Base-by-base conservation (phyloP, 192 early-diverging fungal species). In the Coemansia pectinata region DNA sequence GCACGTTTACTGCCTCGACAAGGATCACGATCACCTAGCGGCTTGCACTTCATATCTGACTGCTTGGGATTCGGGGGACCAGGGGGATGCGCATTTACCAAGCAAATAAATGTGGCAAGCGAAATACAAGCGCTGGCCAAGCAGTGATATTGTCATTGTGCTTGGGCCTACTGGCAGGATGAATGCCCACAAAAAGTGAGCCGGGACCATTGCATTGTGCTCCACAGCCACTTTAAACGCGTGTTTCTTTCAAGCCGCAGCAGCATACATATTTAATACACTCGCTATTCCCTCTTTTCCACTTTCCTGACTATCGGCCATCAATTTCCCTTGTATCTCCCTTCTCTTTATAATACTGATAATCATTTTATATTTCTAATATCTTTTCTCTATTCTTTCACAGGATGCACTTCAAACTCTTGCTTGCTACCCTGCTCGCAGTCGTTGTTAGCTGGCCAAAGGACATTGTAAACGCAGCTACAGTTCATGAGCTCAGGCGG, bases 351-450 rank as follows among this genome's bases (percentile, higher is more conserved):
- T 27, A 15, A 4, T 29, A 55, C 11, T 29, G 19, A 48, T 42
- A 42, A 14, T 8, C 47, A 7, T 23, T 21, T 55, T 29, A 57
- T 41, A 40, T 27, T 23, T 66, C 21, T 40, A 48, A 42, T 15
- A 42, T 42, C 4, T 4, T 33, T 64, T 31, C 33, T 31, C 2
- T 44, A 27, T 29, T 29, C 50, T 38, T 64, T 40, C 12, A 14
- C 48, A 55, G 50, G 53, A 65, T 34, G 31, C 53, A 38, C 8
- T 44, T 44, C 34, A 27, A 27, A 29, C 45, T 19, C 25, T 19
- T n/a, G 33, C 19, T 65, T 19, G 27, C 31, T 72, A 42, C 52
- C 15, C 39, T 40, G 38, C 45, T 73, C n/a, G 41, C 47, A n/a
- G 23, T 38, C 2, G 59, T 39, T n/a, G 67, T 63, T 33, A 45